Base-by-base conservation (phyloP, 1,139 yeast species). In the Saccharomyces hybrid region DNA sequence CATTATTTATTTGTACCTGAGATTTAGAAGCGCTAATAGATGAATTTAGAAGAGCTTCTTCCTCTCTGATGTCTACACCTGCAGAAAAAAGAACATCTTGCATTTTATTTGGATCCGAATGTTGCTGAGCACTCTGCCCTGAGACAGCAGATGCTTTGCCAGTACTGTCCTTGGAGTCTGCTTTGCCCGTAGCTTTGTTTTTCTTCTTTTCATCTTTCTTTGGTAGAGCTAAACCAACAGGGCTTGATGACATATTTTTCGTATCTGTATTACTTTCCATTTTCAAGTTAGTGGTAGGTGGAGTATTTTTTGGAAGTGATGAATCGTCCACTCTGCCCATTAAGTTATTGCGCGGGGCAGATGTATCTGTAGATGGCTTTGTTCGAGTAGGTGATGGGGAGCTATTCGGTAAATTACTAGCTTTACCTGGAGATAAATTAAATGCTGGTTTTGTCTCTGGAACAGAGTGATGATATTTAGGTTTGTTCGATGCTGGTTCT, bases 31-130 rank as follows among this genome's bases (percentile, higher is more conserved):
- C 59, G 54, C 59, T 58, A 28, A 65, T 62, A 5, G 71, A 61
- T 27, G 65, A 59, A 63, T 66, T 62, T 57, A 81, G 65, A 26
- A 80, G 65, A 47, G 88, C 95, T 71, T 91, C 98, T 74, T 91
- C 98, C 56, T 88, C 95, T 61, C 87, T 87, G 49, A 91, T 76
- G 68, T 91, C 95, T 14, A 91, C 96, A 57, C 98, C 98, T 0
- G 98, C 97, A 0, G 96, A 90, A 6, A 91, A 81, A 56, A 91
- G 78, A 0, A 96, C 97, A 71, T 93, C 98, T 48, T 95, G 86
- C 62, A 91, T 79, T 62, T 87, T 88, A 52, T 89, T 86, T 0
- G 97, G 95, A 62, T 90, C 97, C 42, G 77, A 73, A 41, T 72
- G 74, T 54, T 51, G 69, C 70, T 48, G 70, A 61, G 49, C 16